Evolutionary conservation across 495 filamentous ascomycete genomes (phyloP).

Genomic region (Hypoxylon rickii): DNA sequence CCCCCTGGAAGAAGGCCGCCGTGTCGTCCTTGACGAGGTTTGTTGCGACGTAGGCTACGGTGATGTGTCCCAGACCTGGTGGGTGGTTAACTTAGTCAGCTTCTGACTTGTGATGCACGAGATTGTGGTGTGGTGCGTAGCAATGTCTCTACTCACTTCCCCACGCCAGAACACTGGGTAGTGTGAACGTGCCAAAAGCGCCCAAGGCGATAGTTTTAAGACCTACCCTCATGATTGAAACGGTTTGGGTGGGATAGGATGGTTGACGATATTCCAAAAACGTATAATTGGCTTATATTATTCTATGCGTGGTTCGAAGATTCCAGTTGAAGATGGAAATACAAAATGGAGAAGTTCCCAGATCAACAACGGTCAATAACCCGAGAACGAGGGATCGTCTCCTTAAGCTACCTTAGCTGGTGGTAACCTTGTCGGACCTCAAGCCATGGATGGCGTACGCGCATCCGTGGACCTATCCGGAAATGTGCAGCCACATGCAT

Average conservation of each 20-base stretch:
- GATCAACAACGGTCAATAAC: too few relatives aligned
- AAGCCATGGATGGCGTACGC: too few relatives aligned
- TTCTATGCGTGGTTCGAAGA: too few relatives aligned
- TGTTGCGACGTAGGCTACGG: slow-evolving; percentile 58
- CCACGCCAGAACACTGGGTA: slow-evolving; percentile 44
- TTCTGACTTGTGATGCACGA: neutral
- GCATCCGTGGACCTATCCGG: too few relatives aligned
- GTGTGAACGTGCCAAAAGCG: slow-evolving; percentile 29
- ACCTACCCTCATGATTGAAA: slow-evolving; percentile 28
- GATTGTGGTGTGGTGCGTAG: neutral
- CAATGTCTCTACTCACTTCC: slow-evolving; percentile 37
- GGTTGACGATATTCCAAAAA: neutral
- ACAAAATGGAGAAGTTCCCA: too few relatives aligned
- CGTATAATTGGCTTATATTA: too few relatives aligned
- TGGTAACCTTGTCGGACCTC: too few relatives aligned
- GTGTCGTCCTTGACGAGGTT: slow-evolving; percentile 49
- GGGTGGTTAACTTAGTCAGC: slow-evolving; percentile 3
- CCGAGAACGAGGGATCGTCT: too few relatives aligned
- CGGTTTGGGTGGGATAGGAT: neutral
- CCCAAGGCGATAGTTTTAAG: slow-evolving; percentile 27
- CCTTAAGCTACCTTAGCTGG: too few relatives aligned
- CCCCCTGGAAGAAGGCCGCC: slow-evolving; percentile 45
- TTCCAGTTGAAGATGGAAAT: too few relatives aligned
- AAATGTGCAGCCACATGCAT: too few relatives aligned
- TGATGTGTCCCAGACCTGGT: slow-evolving; percentile 63